Conservation (phyloP, 192 early-diverging fungal species). For the Umbelopsis sp. region DNA sequence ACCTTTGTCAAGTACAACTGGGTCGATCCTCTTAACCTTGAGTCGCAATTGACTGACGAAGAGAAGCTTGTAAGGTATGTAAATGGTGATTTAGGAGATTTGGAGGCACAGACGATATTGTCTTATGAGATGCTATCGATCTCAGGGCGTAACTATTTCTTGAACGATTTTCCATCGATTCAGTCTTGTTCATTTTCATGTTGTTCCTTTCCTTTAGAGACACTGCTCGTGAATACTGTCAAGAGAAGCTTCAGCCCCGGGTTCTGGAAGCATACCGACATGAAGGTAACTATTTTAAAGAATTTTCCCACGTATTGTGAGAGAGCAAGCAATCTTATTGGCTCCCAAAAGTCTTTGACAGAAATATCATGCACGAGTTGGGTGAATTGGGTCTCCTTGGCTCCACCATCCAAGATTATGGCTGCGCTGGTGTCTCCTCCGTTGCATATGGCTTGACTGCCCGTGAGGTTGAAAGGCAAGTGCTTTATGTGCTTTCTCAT, state of each 20-base stretch:
- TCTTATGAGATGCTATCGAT: no score
- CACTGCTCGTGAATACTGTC: slow-evolving; percentile 83
- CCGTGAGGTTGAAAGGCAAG: slow-evolving; percentile 89
- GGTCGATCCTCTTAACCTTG: slow-evolving; percentile 85
- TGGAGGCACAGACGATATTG: no score
- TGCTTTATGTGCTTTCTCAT: neutral
- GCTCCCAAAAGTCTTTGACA: slow-evolving; percentile 72
- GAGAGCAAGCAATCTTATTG: neutral
- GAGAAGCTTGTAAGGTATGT: slow-evolving; percentile 68
- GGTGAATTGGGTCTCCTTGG: slow-evolving; percentile 92
- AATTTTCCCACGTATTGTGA: slow-evolving; percentile 3
- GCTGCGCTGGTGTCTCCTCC: slow-evolving; percentile 95
- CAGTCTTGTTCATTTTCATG: neutral
- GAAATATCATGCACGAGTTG: slow-evolving; percentile 92
- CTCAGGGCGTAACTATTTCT: no score
- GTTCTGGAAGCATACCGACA: slow-evolving; percentile 84
- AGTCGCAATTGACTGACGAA: slow-evolving; percentile 88
- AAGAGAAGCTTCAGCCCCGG: slow-evolving; percentile 84
- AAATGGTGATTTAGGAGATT: neutral
- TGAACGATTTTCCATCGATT: neutral
- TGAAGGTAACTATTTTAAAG: slow-evolving; percentile 64
- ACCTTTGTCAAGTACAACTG: slow-evolving; percentile 75
- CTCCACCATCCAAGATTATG: slow-evolving; percentile 93
- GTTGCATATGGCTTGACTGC: slow-evolving; percentile 97
- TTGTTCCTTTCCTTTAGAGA: slow-evolving; percentile 63